Conservation (phyloP, 768 basidiomycete genomes). For the Hericium erinaceus region DNA sequence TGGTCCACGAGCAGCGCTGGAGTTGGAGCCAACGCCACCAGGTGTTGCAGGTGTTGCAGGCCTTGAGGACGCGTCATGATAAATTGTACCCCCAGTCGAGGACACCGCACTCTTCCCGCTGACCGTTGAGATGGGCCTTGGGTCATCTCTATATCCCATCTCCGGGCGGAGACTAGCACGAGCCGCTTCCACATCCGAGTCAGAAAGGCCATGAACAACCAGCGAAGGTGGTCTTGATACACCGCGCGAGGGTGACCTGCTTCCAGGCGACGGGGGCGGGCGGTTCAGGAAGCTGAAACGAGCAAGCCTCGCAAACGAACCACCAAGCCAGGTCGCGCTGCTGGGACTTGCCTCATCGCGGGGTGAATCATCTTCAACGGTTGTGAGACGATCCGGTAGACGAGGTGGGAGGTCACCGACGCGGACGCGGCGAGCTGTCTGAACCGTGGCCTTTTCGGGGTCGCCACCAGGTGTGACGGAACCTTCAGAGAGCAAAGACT, state of each 20-base stretch:
- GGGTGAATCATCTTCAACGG: conserved; percentile 6
- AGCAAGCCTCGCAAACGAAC: neutral
- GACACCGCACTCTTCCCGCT: conserved; percentile 40
- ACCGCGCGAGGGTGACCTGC: neutral
- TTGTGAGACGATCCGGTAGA: conserved; percentile 3
- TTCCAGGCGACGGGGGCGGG: neutral
- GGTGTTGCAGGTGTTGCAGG: conserved; percentile 31
- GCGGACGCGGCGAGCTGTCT: conserved; percentile 40
- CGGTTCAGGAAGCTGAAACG: neutral
- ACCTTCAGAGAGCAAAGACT: conserved; percentile 22
- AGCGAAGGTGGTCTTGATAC: conserved; percentile 6
- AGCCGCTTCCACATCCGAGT: conserved; percentile 19
- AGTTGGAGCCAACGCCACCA: conserved; percentile 25
- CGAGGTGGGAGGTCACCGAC: conserved; percentile 24
- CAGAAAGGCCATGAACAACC: conserved; percentile 3
- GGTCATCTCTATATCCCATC: conserved; percentile 18
- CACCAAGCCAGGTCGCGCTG: neutral
- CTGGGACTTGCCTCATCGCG: conserved; percentile 14
- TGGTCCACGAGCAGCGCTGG: conserved; percentile 1
- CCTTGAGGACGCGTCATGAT: conserved; percentile 50
- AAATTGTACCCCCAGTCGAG: conserved; percentile 39
- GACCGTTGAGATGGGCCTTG: conserved; percentile 48
- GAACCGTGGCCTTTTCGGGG: conserved; percentile 33
- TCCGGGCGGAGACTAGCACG: conserved; percentile 14
- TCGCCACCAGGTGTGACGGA: conserved; percentile 18